Evolutionary conservation across 306 rosid genomes (phyloP).

Genomic region (Luffa aegyptiaca): DNA sequence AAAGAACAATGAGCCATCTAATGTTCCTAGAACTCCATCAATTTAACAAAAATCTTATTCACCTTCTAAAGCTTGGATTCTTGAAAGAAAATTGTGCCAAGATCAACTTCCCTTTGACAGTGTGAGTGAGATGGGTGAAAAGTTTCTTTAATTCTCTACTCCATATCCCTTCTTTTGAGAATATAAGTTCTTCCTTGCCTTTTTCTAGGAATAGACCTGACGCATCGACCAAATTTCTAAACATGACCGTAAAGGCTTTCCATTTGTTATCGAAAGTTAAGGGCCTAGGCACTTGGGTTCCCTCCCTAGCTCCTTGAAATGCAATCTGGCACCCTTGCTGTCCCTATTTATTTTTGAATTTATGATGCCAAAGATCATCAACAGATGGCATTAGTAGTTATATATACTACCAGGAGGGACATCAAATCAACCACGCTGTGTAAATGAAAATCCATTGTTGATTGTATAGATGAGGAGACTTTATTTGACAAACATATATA

Average conservation of each 20-base stretch:
- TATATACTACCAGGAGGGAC: not conserved
- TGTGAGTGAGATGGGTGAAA: not conserved
- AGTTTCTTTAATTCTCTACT: not conserved
- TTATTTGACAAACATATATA: not conserved
- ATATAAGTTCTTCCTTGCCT: not conserved
- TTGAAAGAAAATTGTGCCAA: not conserved
- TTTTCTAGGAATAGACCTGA: not conserved
- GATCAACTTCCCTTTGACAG: not conserved
- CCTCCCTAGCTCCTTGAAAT: not conserved
- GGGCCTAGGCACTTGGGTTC: not conserved
- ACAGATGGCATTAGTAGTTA: not conserved
- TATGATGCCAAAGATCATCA: not conserved
- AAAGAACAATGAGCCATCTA: not conserved
- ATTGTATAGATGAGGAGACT: not conserved
- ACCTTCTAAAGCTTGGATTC: not conserved
- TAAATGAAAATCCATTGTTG: not conserved
- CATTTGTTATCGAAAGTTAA: not conserved
- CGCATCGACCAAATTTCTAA: not conserved
- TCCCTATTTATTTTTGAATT: not conserved
- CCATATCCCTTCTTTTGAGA: not conserved
- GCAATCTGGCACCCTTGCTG: not conserved
- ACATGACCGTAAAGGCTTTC: not conserved
- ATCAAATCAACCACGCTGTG: not conserved
- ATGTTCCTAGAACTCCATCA: not conserved
- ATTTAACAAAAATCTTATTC: not conserved